Conservation (phyloP, 148 eudicot genomes). For the Rhododendron henanense region DNA sequence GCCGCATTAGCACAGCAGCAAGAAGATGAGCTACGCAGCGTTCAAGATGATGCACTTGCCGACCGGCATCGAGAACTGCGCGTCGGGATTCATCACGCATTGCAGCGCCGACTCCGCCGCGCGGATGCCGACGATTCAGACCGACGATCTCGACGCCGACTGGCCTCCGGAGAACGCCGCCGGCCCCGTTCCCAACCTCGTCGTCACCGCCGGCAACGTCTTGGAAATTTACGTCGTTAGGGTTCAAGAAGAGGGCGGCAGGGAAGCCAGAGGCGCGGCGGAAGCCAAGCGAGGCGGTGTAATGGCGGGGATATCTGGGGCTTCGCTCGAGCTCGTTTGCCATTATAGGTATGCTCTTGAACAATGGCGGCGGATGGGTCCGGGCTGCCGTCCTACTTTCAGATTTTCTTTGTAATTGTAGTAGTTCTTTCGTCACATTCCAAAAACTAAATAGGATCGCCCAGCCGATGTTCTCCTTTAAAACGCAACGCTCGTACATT, state of each 20-base stretch:
- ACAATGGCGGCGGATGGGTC: neutral
- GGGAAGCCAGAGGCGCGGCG: slow-evolving; percentile 13
- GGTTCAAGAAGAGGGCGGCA: slow-evolving; percentile 36
- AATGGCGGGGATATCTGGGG: slow-evolving; percentile 67
- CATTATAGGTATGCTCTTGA: slow-evolving; percentile 50
- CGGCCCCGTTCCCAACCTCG: slow-evolving; percentile 72
- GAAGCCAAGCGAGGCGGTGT: slow-evolving; percentile 70
- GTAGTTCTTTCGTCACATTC: neutral
- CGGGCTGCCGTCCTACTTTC: neutral
- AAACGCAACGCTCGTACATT: neutral
- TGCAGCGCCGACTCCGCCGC: slow-evolving; percentile 54
- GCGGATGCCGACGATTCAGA: slow-evolving; percentile 33
- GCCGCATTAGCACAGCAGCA: neutral
- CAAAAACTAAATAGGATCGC: neutral
- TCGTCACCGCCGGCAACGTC: slow-evolving; percentile 70
- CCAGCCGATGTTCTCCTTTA: neutral
- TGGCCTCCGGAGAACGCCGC: slow-evolving; percentile 36
- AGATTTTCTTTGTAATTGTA: neutral
- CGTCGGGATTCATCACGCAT: slow-evolving; percentile 81
- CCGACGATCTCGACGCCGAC: slow-evolving; percentile 65
- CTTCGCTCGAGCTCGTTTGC: slow-evolving; percentile 82
- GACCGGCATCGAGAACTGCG: slow-evolving; percentile 87
- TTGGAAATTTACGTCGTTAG: slow-evolving; percentile 67
- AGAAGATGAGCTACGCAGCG: slow-evolving; percentile 83
- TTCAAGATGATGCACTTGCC: slow-evolving; percentile 88